These are phyloP conservation scores for Cercospora nicotianae DNA, from an alignment of 2,329 filamentous ascomycete species.

Conservation along the genomic window DNA sequence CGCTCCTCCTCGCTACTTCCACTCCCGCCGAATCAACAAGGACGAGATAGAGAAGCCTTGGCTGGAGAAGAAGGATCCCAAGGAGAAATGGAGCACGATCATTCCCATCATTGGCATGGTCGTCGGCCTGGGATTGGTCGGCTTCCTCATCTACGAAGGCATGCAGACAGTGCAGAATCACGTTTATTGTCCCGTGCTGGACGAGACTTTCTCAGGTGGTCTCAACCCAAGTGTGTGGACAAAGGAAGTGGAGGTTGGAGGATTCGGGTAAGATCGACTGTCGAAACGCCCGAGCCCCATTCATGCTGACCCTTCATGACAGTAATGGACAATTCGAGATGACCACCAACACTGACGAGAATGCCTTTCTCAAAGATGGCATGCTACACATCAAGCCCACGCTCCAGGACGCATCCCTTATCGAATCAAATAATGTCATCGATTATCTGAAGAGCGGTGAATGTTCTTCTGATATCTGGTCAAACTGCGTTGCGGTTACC, in stretches of 20 bases:
- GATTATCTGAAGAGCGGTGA: constrained; percentile 65
- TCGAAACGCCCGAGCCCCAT: background rate
- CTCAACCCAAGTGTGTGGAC: constrained; percentile 63
- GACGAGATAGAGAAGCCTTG: constrained; percentile 75
- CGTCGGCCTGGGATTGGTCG: constrained; percentile 67
- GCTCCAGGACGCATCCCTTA: constrained; percentile 66
- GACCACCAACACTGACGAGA: constrained; percentile 71
- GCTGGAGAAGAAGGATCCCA: constrained; percentile 69
- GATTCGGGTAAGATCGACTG: constrained; percentile 64
- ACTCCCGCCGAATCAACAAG: constrained; percentile 70
- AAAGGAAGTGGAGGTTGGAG: constrained; percentile 72
- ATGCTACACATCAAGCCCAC: constrained; percentile 74
- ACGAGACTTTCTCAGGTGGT: constrained; percentile 63
- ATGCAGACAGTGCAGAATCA: constrained; percentile 69
- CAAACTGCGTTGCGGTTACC: constrained; percentile 67
- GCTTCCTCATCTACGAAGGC: constrained; percentile 74
- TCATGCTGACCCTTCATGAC: constrained; percentile 23
- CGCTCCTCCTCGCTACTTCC: constrained; percentile 59
- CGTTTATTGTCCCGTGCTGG: constrained; percentile 68
- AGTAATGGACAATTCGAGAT: constrained; percentile 79
- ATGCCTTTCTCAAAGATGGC: constrained; percentile 70
- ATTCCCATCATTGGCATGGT: constrained; percentile 71
- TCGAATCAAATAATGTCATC: constrained; percentile 66
- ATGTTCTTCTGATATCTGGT: constrained; percentile 63
- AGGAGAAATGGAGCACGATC: constrained; percentile 84